Evolutionary conservation across 2,329 filamentous ascomycete genomes (phyloP), one percentile per base, ranked within the genome.

Genomic region (Blastomyces emzantsi): DNA sequence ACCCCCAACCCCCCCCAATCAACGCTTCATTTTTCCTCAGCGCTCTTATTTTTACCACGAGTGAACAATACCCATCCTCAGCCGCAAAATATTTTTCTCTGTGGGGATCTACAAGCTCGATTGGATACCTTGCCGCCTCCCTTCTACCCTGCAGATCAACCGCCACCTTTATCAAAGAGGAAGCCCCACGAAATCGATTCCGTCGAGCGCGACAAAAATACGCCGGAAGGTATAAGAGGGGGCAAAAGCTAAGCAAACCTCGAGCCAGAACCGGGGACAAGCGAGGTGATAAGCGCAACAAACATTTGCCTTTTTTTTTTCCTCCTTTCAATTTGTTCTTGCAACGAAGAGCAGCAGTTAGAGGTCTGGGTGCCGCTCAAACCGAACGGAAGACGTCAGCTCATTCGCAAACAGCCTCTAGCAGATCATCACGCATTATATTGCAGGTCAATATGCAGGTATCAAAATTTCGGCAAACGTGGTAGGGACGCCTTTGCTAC

Each of bases 371-470:
- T 54, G 28, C 39, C 19, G 60, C 28, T 41, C 33, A n/a, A 30
- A n/a, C 49, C 56, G 22, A 62, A 51, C 28, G 25, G 55, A 45
- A 47, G 51, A 52, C 63, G 41, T 55, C 54, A 47, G 49, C 22
- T 60, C 19, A 51, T 62, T 66, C 70, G 69, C 71, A 72, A 73
- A 70, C 69, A 74, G 73, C 75, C 74, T 75, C 74, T 67, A 74
- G 73, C 68, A 77, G 75, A 70, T 73, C 73, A 72, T 30, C 4
- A 72, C 72, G 73, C 59, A 63, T 63, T 74, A 70, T 71, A 74
- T 73, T 70, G 69, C 68, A 71, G 72, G 74, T 69, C 75, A 78
- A 77, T 70, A 78, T 78, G 76, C 76, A 76, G 72, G 74, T 71
- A 75, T 73, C 74, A 74, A 76, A 71, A 73, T 69, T 71, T 63